Evolutionary conservation across 495 filamentous ascomycete species (phyloP).

Genomic region (Durotheca rogersii): DNA sequence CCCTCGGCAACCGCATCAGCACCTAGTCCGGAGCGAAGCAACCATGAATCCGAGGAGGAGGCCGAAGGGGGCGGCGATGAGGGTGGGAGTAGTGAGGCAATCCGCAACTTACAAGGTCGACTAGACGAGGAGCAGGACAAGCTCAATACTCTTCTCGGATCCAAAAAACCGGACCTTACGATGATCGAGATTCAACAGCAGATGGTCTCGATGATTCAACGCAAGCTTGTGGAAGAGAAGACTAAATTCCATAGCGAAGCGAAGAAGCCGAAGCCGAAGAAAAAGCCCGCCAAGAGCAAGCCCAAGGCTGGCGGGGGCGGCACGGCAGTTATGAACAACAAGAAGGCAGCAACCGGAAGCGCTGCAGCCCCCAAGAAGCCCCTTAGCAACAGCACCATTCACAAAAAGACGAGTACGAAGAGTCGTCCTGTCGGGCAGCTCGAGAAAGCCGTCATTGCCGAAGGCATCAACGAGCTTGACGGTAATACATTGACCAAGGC

Average conservation of each 20-base stretch:
- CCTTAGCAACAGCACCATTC: slow-evolving; percentile 42
- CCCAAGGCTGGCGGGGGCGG: slow-evolving; percentile 28
- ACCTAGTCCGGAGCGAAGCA: slow-evolving; percentile 45
- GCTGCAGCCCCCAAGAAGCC: slow-evolving; percentile 50
- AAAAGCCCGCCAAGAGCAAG: slow-evolving; percentile 40
- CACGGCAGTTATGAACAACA: slow-evolving; percentile 15
- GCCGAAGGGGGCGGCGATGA: slow-evolving; percentile 41
- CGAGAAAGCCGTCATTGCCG: slow-evolving; percentile 85
- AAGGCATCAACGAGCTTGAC: slow-evolving; percentile 71
- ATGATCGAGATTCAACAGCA: slow-evolving; percentile 57
- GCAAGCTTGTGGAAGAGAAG: slow-evolving; percentile 51
- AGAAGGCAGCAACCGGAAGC: slow-evolving; percentile 36
- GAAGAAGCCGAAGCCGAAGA: slow-evolving; percentile 41
- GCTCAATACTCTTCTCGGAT: slow-evolving; percentile 64
- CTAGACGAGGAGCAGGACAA: slow-evolving; percentile 60
- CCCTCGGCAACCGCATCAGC: slow-evolving; percentile 40
- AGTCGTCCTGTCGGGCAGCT: slow-evolving; percentile 61
- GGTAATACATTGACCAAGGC: slow-evolving; percentile 72
- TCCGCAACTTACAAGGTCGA: slow-evolving; percentile 37
- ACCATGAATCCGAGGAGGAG: slow-evolving; percentile 61
- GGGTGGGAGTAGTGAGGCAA: slow-evolving; percentile 32
- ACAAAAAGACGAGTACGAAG: slow-evolving; percentile 51
- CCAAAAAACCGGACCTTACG: slow-evolving; percentile 65
- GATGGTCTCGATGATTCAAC: slow-evolving; percentile 49
- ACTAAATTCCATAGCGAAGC: slow-evolving; percentile 46